These are phyloP conservation scores for Grosmannia serpens DNA, from an alignment of 2,329 filamentous ascomycete genomes.

Conservation along the genomic window DNA sequence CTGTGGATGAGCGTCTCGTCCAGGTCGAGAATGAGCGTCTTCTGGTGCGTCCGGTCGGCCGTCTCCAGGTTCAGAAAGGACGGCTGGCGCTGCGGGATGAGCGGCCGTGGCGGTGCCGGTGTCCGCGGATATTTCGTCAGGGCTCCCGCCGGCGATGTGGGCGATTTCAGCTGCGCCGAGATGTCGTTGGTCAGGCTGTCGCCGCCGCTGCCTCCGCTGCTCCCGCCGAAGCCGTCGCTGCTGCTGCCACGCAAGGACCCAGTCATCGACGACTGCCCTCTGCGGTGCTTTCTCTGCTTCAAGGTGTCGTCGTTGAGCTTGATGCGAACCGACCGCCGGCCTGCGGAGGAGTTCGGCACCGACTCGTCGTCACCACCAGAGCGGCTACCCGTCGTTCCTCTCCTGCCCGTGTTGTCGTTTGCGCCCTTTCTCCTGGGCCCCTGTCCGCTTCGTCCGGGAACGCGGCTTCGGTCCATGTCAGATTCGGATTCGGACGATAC, in stretches of 20 bases:
- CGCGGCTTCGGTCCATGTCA: constrained; percentile 36
- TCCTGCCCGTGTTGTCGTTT: background rate
- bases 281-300: constrained; percentile 60
- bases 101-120: constrained; percentile 75
- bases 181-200: constrained; percentile 34
- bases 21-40: constrained; percentile 89
- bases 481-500: constrained; percentile 62
- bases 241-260: constrained; percentile 12
- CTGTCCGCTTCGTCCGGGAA: background rate
- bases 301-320: constrained; percentile 74
- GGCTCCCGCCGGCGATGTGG: constrained; percentile 67
- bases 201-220: constrained; percentile 18
- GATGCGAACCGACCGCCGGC: constrained; percentile 74
- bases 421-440: constrained; percentile 1
- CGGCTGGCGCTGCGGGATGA: constrained; percentile 80
- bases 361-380: constrained; percentile 19
- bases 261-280: constrained; percentile 31
- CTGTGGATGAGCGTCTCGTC: constrained; percentile 98
- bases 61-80: constrained; percentile 62
- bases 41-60: constrained; percentile 51
- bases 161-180: constrained; percentile 81
- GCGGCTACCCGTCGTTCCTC: constrained; percentile 8
- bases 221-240: constrained; percentile 17
- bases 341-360: constrained; percentile 55
- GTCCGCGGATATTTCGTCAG: constrained; percentile 85